Evolutionary conservation across 2,329 filamentous ascomycete species (phyloP).

Genomic region (Leptosphaerulina australis): DNA sequence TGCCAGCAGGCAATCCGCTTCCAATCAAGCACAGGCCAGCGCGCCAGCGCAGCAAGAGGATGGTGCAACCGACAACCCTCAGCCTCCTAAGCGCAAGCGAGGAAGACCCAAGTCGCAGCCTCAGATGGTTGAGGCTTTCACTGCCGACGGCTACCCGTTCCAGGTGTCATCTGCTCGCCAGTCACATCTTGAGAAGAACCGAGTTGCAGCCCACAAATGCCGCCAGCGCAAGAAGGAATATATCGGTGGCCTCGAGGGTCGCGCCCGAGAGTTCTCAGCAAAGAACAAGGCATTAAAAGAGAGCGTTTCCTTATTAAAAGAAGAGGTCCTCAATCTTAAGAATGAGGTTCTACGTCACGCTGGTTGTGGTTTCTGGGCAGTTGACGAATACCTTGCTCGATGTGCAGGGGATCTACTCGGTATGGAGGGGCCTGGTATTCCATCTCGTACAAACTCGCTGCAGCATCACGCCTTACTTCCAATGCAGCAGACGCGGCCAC

Average conservation of each 20-base stretch:
- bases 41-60: conserved; percentile 16
- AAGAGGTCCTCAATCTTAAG: conserved; percentile 47
- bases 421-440: conserved; percentile 24
- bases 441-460: background rate
- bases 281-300: conserved; percentile 46
- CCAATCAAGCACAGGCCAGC: conserved; percentile 16
- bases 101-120: conserved; percentile 45
- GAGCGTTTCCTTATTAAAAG: conserved; percentile 42
- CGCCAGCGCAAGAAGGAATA: conserved; percentile 71
- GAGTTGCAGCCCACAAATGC: conserved; percentile 75
- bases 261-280: conserved; percentile 48
- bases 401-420: conserved; percentile 45
- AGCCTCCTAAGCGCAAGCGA: conserved; percentile 46
- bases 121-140: conserved; percentile 39
- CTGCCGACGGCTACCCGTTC: conserved; percentile 42
- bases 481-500: conserved; percentile 4
- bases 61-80: conserved; percentile 24
- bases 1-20: conserved; percentile 25
- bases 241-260: conserved; percentile 57
- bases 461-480: conserved; percentile 5
- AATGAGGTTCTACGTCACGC: conserved; percentile 47
- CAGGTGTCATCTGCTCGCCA: conserved; percentile 45
- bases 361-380: conserved; percentile 47
- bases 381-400: conserved; percentile 47
- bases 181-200: conserved; percentile 67